These are phyloP conservation scores for Cercophora newfieldiana DNA, from an alignment of 495 filamentous ascomycete genomes.

Conservation along the genomic window DNA sequence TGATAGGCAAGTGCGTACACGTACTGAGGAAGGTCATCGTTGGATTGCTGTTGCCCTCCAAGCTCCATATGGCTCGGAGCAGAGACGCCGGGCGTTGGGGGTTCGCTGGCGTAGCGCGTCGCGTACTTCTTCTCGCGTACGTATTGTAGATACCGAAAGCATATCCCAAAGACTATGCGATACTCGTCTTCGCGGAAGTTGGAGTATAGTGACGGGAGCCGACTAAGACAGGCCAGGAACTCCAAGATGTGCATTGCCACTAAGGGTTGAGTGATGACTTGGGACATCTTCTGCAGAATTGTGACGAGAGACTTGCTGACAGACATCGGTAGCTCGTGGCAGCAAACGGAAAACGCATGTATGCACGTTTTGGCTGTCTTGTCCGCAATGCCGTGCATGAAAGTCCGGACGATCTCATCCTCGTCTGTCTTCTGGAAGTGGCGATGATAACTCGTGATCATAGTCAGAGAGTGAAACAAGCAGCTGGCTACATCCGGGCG, in stretches of 20 bases:
- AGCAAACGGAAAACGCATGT: conserved; percentile 89
- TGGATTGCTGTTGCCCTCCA: conserved; percentile 37
- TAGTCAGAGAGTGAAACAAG: conserved; percentile 78
- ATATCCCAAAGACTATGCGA: conserved; percentile 90
- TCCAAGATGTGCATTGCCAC: conserved; percentile 93
- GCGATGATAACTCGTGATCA: conserved; percentile 83
- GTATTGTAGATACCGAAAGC: conserved; percentile 84
- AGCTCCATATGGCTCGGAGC: conserved; percentile 25
- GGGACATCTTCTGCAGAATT: conserved; percentile 88
- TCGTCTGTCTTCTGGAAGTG: conserved; percentile 82
- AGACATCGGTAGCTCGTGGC: conserved; percentile 83
- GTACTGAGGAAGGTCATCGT: conserved; percentile 79
- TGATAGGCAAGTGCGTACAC: conserved; percentile 91
- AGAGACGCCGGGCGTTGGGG: conserved; percentile 31
- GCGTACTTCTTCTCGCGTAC: conserved; percentile 53
- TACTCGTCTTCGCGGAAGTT: conserved; percentile 88
- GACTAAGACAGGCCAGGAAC: conserved; percentile 82
- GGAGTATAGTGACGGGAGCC: conserved; percentile 78
- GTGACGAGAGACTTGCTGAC: conserved; percentile 76
- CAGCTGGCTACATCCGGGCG: conserved; percentile 87
- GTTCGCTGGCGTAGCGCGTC: conserved; percentile 37
- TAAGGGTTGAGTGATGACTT: conserved; percentile 88
- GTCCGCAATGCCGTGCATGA: conserved; percentile 81
- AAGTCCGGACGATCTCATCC: conserved; percentile 83
- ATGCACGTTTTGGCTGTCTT: conserved; percentile 87